phyloP scores from a whole-genome alignment of 148 eudicot species.

The Talinum fruticosum region DNA sequence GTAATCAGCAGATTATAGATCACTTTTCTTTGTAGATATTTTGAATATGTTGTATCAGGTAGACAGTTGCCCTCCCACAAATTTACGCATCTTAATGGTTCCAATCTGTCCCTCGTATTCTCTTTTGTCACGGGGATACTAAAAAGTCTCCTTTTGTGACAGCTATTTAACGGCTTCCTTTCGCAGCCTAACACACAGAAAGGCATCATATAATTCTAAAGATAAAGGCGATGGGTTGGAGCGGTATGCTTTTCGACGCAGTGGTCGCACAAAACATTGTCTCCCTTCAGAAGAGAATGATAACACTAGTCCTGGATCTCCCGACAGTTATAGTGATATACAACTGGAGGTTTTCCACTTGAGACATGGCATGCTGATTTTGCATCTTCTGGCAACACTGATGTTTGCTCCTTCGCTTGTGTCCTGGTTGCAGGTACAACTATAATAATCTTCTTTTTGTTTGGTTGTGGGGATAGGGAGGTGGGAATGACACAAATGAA shows the following conservation, averaged over 20 bases:
- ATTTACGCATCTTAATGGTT: neutral
- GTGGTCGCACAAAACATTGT: slow-evolving; percentile 29
- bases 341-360: slow-evolving; percentile 85
- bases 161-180: slow-evolving; percentile 82
- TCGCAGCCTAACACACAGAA: slow-evolving; percentile 58
- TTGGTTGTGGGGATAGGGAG: neutral
- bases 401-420: slow-evolving; percentile 86
- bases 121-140: slow-evolving; percentile 19
- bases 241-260: slow-evolving; percentile 28
- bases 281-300: slow-evolving; percentile 32
- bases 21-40: neutral
- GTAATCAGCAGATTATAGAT: neutral
- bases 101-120: neutral
- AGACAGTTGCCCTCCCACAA: neutral
- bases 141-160: slow-evolving; percentile 34
- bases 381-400: slow-evolving; percentile 75
- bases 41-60: neutral
- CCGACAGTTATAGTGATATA: slow-evolving; percentile 69
- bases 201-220: slow-evolving; percentile 44
- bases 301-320: slow-evolving; percentile 46
- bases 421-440: slow-evolving; percentile 86
- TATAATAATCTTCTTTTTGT: neutral
- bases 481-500: no score
- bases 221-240: slow-evolving; percentile 33
- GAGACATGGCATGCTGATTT: slow-evolving; percentile 80